Percentiles rank a stretch among this genome's conserved stretches.
Conservation (phyloP, 2,329 filamentous ascomycete species). For the Claviceps quebecensis region DNA sequence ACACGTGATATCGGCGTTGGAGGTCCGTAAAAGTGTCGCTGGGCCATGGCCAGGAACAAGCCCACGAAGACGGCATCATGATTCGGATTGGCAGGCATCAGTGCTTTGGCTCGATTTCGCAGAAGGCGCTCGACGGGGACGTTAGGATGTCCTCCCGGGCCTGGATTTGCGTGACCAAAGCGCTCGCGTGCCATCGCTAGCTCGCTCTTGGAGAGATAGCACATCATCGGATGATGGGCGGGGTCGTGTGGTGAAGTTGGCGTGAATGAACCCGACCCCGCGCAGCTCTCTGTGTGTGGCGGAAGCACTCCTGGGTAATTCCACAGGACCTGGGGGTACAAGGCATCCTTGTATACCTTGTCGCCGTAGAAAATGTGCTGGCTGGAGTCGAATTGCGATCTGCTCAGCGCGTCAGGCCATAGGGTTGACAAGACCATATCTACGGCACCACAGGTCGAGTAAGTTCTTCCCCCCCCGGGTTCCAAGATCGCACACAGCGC, state of each 20-base stretch:
- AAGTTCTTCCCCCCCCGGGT: constrained; percentile 7
- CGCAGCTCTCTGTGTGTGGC: constrained; percentile 16
- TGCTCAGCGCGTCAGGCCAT: constrained; percentile 24
- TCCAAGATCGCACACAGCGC: constrained; percentile 30
- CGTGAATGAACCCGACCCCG: constrained; percentile 10
- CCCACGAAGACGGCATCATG: constrained; percentile 39
- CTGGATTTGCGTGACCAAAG: constrained; percentile 30
- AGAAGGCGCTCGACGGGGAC: constrained; percentile 34
- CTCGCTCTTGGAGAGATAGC: constrained; percentile 34
- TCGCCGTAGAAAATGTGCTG: constrained; percentile 36
- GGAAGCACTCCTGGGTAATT: constrained; percentile 19
- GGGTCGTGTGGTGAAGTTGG: constrained; percentile 10
- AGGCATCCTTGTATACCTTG: constrained; percentile 28
- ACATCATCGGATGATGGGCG: constrained; percentile 21
- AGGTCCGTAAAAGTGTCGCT: constrained; percentile 34
- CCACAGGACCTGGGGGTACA: constrained; percentile 39
- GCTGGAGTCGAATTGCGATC: constrained; percentile 21
- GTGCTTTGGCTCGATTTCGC: constrained; percentile 28
- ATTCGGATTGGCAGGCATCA: constrained; percentile 33
- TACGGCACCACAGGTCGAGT: constrained; percentile 24
- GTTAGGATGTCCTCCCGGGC: constrained; percentile 28
- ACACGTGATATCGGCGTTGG: constrained; percentile 9
- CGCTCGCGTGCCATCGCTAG: constrained; percentile 31
- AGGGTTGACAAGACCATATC: constrained; percentile 30
- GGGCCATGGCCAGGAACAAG: constrained; percentile 42